Evolutionary conservation across 495 filamentous ascomycete species (phyloP).

Genomic region (Talaromyces liani): DNA sequence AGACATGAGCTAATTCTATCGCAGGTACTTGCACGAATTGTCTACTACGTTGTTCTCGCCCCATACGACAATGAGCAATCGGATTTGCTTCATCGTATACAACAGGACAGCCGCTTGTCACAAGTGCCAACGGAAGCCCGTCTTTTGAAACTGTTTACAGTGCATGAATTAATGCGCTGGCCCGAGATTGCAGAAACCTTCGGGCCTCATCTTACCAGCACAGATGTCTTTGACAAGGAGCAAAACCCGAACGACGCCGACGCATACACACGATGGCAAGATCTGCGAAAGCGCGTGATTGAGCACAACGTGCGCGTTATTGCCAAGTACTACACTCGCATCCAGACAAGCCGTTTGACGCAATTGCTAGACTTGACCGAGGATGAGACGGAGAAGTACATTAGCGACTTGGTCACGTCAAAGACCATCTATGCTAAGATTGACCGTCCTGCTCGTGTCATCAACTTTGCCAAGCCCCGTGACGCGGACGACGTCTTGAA

Average conservation of each 20-base stretch:
- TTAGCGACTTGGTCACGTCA: slow-evolving; percentile 86
- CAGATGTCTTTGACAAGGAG: slow-evolving; percentile 70
- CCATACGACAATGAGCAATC: slow-evolving; percentile 98
- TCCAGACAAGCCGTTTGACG: slow-evolving; percentile 81
- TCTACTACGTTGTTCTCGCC: slow-evolving; percentile 94
- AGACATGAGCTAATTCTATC: slow-evolving; percentile 18
- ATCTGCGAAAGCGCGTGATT: slow-evolving; percentile 94
- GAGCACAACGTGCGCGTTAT: slow-evolving; percentile 98
- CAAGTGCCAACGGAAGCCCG: slow-evolving; percentile 66
- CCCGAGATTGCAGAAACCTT: slow-evolving; percentile 81
- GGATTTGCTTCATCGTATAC: slow-evolving; percentile 89
- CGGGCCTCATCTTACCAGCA: slow-evolving; percentile 79
- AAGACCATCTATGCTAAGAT: slow-evolving; percentile 99
- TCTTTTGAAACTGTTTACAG: slow-evolving; percentile 87
- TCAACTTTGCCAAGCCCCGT: slow-evolving; percentile 87
- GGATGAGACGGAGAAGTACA: slow-evolving; percentile 96
- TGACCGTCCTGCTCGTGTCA: slow-evolving; percentile 83
- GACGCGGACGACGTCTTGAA: slow-evolving; percentile 97
- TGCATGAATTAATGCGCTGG: slow-evolving; percentile 97
- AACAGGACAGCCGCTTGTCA: slow-evolving; percentile 55
- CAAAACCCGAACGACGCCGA: slow-evolving; percentile 60
- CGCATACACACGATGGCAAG: slow-evolving; percentile 77
- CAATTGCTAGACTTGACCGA: slow-evolving; percentile 84
- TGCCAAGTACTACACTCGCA: slow-evolving; percentile 97
- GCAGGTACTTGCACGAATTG: slow-evolving; percentile 83